A percentile compares a stretch with the other conserved stretches of the same genome.
These are phyloP conservation scores for Rubus parviflorus DNA, from an alignment of 306 rosid genomes.

Conservation along the genomic window DNA sequence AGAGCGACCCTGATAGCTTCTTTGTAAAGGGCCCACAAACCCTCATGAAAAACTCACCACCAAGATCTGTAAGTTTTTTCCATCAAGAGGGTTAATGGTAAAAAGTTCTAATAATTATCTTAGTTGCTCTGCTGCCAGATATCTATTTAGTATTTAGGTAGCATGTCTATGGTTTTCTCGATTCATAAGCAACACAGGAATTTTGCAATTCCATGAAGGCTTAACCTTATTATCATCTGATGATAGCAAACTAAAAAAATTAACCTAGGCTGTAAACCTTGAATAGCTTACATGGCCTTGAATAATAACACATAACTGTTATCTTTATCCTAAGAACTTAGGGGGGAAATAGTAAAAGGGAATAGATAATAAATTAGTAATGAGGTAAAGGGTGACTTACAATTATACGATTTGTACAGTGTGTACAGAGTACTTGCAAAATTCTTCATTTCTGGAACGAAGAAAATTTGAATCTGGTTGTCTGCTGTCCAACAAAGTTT, in stretches of 20 bases:
- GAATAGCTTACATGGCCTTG: not conserved
- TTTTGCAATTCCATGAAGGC: not conserved
- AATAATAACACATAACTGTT: not conserved
- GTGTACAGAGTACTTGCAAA: not conserved
- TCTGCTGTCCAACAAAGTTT: not conserved
- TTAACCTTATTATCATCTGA: not conserved
- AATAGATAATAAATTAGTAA: not conserved
- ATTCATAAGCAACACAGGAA: not conserved
- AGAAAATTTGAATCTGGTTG: not conserved
- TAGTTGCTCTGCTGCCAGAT: conserved; percentile 9
- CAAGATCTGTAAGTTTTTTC: conserved; percentile 38
- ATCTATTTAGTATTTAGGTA: conserved; percentile 9
- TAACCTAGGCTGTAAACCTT: not conserved
- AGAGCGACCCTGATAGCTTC: conserved; percentile 72
- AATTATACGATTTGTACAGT: not conserved
- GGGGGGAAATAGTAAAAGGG: not conserved
- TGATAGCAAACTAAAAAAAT: not conserved
- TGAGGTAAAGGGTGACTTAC: not conserved
- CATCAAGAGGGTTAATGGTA: conserved; percentile 47
- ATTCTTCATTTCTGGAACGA: not conserved
- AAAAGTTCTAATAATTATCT: conserved; percentile 17
- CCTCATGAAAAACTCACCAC: conserved; percentile 47
- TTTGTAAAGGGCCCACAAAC: conserved; percentile 80
- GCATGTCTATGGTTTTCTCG: not conserved
- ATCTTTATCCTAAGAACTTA: not conserved